Evolutionary conservation across 1,139 yeast genomes (phyloP).

Genomic region (Zhuliangozyma parablackwelliae): DNA sequence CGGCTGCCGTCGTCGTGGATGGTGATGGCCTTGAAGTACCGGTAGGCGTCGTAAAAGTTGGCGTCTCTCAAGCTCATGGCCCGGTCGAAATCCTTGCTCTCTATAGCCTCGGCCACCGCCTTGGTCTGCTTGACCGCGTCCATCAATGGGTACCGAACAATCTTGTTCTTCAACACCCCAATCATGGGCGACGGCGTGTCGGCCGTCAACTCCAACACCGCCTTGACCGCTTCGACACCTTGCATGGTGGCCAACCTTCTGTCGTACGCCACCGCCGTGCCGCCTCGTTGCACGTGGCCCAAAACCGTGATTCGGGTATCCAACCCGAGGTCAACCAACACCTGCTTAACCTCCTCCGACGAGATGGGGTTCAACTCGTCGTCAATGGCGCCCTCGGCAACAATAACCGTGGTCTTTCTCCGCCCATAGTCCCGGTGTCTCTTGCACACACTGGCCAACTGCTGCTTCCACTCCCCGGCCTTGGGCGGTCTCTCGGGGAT

Average conservation of each 20-base stretch:
- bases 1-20: constrained; percentile 63
- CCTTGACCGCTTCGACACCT: constrained; percentile 96
- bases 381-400: constrained; percentile 96
- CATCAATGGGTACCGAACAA: constrained; percentile 75
- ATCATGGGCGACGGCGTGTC: constrained; percentile 95
- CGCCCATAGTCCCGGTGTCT: constrained; percentile 85
- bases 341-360: constrained; percentile 73
- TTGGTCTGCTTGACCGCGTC: constrained; percentile 87
- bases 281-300: constrained; percentile 98
- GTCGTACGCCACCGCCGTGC: constrained; percentile 93
- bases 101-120: constrained; percentile 83
- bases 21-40: constrained; percentile 65
- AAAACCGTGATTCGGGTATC: constrained; percentile 93
- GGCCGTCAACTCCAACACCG: constrained; percentile 83
- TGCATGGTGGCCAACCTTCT: constrained; percentile 88
- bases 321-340: constrained; percentile 74
- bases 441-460: constrained; percentile 62
- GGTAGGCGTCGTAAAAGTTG: constrained; percentile 76
- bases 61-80: constrained; percentile 88
- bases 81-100: constrained; percentile 68
- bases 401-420: constrained; percentile 91
- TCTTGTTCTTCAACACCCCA: constrained; percentile 82
- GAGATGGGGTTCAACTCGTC: constrained; percentile 76
- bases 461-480: constrained; percentile 66
- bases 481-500: constrained; percentile 87